A percentile compares a stretch with the other conserved stretches of the same genome.
These are phyloP conservation scores for Biscutella laevigata DNA, from an alignment of 441 rosid species.

Conservation along the genomic window DNA sequence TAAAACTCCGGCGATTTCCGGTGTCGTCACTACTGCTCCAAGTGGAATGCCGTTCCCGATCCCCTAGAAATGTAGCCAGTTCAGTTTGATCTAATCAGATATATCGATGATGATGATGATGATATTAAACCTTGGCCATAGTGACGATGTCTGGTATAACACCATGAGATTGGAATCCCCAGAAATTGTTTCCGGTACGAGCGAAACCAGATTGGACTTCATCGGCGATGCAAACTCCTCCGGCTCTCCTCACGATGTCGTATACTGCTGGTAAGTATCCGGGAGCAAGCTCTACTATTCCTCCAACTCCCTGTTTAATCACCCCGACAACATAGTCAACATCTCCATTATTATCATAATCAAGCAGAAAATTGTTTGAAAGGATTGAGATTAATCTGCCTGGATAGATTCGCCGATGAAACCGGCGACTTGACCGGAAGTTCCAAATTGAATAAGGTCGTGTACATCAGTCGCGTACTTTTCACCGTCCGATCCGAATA, in stretches of 20 bases:
- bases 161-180: slow-evolving; percentile 78
- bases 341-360: too few relatives aligned
- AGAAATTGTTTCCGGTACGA: slow-evolving; percentile 69
- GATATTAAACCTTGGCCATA: slow-evolving; percentile 63
- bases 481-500: slow-evolving; percentile 76
- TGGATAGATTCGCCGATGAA: slow-evolving; percentile 82
- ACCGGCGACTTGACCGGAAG: slow-evolving; percentile 73
- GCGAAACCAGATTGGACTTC: slow-evolving; percentile 80
- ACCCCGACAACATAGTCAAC: background rate
- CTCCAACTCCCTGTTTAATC: slow-evolving; percentile 81
- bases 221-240: slow-evolving; percentile 85
- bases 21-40: slow-evolving; percentile 88
- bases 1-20: slow-evolving; percentile 67
- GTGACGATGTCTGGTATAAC: slow-evolving; percentile 92
- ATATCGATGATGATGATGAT: background rate
- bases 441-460: slow-evolving; percentile 71
- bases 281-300: slow-evolving; percentile 78
- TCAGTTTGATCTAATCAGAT: too few relatives aligned
- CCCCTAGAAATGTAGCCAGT: slow-evolving; percentile 47
- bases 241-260: slow-evolving; percentile 52
- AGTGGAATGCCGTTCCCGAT: slow-evolving; percentile 90
- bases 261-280: slow-evolving; percentile 74
- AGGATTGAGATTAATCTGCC: slow-evolving; percentile 17
- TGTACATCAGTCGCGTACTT: slow-evolving; percentile 72
- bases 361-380: too few relatives aligned